These are phyloP conservation scores for Hanseniaspora hatyaiensis DNA, from an alignment of 805 yeast species.

Conservation along the genomic window DNA sequence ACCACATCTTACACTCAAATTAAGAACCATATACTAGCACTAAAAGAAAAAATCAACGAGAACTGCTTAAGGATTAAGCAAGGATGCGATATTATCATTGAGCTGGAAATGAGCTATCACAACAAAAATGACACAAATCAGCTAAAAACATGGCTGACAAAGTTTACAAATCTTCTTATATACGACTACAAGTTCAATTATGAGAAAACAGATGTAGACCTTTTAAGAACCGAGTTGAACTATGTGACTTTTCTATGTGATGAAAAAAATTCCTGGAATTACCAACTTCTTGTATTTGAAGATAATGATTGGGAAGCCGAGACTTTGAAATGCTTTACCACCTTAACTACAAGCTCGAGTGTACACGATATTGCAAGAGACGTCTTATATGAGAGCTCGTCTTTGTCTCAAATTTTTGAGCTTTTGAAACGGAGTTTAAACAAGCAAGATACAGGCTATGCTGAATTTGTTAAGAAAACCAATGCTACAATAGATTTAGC, in stretches of 20 bases:
- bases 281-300: not conserved
- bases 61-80: not conserved
- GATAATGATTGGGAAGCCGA: not conserved
- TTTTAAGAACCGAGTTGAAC: not conserved
- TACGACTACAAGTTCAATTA: slow-evolving; percentile 7
- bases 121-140: not conserved
- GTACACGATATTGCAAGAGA: too few relatives aligned
- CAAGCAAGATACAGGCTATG: too few relatives aligned
- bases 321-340: too few relatives aligned
- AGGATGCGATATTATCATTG: not conserved
- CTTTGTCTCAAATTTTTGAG: too few relatives aligned
- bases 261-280: not conserved
- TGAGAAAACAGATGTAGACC: not conserved
- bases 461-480: too few relatives aligned
- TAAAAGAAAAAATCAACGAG: not conserved
- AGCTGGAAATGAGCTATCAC: not conserved
- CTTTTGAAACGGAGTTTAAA: too few relatives aligned
- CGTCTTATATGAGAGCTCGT: too few relatives aligned
- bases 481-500: too few relatives aligned
- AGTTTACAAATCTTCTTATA: slow-evolving; percentile 9
- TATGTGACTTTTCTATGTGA: not conserved
- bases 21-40: not conserved
- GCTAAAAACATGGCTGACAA: not conserved
- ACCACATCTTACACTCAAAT: not conserved
- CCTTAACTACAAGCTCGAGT: too few relatives aligned